phyloP scores from a whole-genome alignment of 768 basidiomycete species.

The Pleurotus djamor region DNA sequence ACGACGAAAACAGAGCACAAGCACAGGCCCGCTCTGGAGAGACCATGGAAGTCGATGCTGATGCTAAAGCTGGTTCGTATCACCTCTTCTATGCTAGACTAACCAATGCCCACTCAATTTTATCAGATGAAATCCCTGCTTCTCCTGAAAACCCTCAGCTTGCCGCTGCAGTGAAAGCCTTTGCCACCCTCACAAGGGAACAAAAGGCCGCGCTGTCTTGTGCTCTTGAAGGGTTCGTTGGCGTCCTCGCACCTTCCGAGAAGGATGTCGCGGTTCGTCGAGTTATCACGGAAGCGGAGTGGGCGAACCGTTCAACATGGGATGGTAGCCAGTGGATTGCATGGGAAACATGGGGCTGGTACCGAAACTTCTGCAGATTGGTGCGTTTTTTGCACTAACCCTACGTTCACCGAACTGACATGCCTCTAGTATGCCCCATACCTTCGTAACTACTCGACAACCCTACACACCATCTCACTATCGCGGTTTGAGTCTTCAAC shows the following conservation, averaged over 20 bases:
- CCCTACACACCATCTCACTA: constrained; percentile 69
- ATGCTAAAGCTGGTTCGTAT: constrained; percentile 45
- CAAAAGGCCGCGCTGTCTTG: constrained; percentile 71
- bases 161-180: constrained; percentile 72
- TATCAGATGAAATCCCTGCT: constrained; percentile 38
- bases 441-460: constrained; percentile 69
- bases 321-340: constrained; percentile 72
- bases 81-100: not conserved
- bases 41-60: constrained; percentile 75
- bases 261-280: constrained; percentile 50
- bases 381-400: constrained; percentile 40
- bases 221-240: constrained; percentile 76
- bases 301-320: constrained; percentile 73
- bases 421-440: constrained; percentile 72
- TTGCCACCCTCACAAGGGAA: constrained; percentile 69
- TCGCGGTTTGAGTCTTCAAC: constrained; percentile 55
- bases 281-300: constrained; percentile 64
- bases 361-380: constrained; percentile 80
- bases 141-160: constrained; percentile 64
- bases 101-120: constrained; percentile 9
- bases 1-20: constrained; percentile 80
- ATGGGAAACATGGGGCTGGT: constrained; percentile 94
- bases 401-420: not conserved
- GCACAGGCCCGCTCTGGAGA: constrained; percentile 62
- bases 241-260: constrained; percentile 50